Percentiles rank a stretch among this genome's conserved stretches.
phyloP scores from a whole-genome alignment of 208 protist genomes.

The Balamuthia mandrillaris region DNA sequence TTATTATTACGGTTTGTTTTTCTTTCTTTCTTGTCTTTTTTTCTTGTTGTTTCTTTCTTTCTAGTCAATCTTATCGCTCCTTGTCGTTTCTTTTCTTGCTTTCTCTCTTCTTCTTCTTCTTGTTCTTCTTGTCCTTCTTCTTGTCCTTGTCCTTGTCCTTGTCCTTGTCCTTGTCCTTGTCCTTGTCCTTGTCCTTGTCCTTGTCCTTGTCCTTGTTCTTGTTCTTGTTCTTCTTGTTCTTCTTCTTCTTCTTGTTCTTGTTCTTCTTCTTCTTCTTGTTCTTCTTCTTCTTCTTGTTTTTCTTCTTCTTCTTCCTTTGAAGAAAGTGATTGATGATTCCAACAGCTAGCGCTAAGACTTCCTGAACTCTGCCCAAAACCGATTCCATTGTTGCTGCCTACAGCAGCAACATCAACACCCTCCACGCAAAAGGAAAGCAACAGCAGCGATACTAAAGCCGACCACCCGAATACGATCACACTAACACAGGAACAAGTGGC shows the following conservation, averaged over 20 bases:
- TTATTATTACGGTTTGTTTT: background rate
- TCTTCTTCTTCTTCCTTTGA: background rate
- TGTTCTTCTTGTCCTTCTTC: no score
- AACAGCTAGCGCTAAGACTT: background rate
- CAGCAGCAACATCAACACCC: no score
- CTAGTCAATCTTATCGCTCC: no score
- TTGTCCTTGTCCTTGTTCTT: background rate
- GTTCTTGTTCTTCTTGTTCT: background rate
- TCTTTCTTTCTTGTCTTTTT: no score
- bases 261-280: no score
- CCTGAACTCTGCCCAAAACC: background rate
- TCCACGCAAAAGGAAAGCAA: no score
- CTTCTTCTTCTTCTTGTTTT: no score
- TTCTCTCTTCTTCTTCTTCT: no score
- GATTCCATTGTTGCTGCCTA: background rate
- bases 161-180: background rate
- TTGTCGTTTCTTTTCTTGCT: no score
- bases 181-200: background rate
- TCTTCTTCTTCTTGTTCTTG: no score
- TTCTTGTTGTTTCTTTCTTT: no score
- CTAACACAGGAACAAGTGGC: conserved; percentile 30
- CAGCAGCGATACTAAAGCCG: background rate
- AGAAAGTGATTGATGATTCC: no score
- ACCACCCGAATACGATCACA: background rate
- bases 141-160: background rate